phyloP scores from a whole-genome alignment of 306 rosid genomes.

The Malus domestica region ASM211411v1 NC_041793.1:28549001-28549500 shows the following conservation, averaged over 20 bases:
- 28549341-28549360: not conserved
- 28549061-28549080: not conserved
- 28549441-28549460: too few species aligned
- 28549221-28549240: not conserved
- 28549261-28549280: not conserved
- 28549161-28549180: too few species aligned
- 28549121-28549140: not conserved
- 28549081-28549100: not conserved
- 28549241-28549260: not conserved
- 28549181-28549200: not conserved
- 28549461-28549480: too few species aligned
- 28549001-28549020: not conserved
- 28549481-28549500: too few species aligned
- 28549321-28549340: not conserved
- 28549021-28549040: not conserved
- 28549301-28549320: not conserved
- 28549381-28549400: not conserved
- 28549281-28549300: not conserved
- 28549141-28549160: not conserved
- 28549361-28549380: not conserved
- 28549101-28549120: not conserved
- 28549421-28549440: too few species aligned
- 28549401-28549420: too few species aligned
- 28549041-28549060: slow-evolving; percentile 17
- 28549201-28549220: not conserved